These are phyloP conservation scores for Candida boleticola DNA, from an alignment of 805 yeast genomes.

Conservation along the genomic window DNA sequence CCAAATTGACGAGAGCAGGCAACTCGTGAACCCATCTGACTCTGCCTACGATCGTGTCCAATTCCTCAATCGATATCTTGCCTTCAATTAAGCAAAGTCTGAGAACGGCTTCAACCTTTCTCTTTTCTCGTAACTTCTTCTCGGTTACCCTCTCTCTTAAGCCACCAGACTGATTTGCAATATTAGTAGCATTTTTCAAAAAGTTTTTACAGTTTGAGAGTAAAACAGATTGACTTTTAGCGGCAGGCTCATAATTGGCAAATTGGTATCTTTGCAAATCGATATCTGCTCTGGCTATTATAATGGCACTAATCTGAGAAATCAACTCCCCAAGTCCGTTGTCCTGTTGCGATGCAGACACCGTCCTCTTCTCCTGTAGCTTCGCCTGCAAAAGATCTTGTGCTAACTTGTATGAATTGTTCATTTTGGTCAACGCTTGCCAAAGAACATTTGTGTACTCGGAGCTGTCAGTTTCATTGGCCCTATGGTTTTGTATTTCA, in stretches of 20 bases:
- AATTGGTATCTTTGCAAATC: constrained; percentile 49
- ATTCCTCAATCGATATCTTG: constrained; percentile 26
- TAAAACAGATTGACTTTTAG: constrained; percentile 27
- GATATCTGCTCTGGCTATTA: constrained; percentile 52
- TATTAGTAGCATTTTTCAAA: constrained; percentile 44
- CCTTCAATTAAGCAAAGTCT: constrained; percentile 47
- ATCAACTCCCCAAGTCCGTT: constrained; percentile 29
- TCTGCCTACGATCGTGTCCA: constrained; percentile 31
- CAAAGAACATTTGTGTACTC: constrained; percentile 27
- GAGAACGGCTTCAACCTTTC: constrained; percentile 43
- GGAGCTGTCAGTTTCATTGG: constrained; percentile 3
- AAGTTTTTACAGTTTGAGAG: constrained; percentile 40
- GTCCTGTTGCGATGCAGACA: constrained; percentile 14
- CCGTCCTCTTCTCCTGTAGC: constrained; percentile 15
- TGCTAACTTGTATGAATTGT: constrained; percentile 35
- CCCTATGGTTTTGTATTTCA: not conserved
- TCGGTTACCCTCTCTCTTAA: constrained; percentile 47
- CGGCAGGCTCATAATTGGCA: constrained; percentile 24
- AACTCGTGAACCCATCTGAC: constrained; percentile 29
- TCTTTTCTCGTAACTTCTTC: constrained; percentile 39
- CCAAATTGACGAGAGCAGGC: constrained; percentile 21
- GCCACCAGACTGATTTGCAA: constrained; percentile 49
- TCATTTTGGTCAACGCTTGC: constrained; percentile 39
- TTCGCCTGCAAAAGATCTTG: constrained; percentile 28
- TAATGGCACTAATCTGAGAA: constrained; percentile 38